A percentile compares a stretch with the other conserved stretches of the same genome.
Conservation (phyloP, 257 asterid genomes). For the Gentiana dahurica region DNA sequence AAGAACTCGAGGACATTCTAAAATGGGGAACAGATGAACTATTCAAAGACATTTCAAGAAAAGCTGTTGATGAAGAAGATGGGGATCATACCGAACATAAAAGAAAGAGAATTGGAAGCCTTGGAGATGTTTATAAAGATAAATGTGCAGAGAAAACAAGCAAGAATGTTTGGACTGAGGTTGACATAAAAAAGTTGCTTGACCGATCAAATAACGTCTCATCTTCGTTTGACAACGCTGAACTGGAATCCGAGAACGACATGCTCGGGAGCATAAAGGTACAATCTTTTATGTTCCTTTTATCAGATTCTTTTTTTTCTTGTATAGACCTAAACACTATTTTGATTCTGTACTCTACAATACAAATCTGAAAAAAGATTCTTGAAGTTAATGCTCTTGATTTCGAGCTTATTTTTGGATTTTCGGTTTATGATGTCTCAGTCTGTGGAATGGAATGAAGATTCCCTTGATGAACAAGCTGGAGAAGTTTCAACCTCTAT, state of each 20-base stretch:
- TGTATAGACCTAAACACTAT: no score
- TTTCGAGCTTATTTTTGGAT: no score
- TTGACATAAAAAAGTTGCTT: slow-evolving; percentile 73
- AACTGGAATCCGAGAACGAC: neutral
- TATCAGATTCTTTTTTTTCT: no score
- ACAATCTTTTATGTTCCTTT: neutral
- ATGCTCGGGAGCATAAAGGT: neutral
- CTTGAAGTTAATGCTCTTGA: no score
- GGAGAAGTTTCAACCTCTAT: slow-evolving; percentile 24
- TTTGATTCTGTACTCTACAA: no score
- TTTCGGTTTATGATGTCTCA: slow-evolving; percentile 12
- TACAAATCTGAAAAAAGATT: no score
- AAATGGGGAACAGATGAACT: slow-evolving; percentile 99
- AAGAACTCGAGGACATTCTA: slow-evolving; percentile 90
- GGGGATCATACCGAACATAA: slow-evolving; percentile 48
- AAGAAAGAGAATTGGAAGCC: slow-evolving; percentile 78
- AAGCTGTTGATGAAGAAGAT: slow-evolving; percentile 56
- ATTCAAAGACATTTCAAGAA: slow-evolving; percentile 58
- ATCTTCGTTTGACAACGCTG: neutral
- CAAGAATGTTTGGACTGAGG: slow-evolving; percentile 83
- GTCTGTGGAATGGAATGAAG: slow-evolving; percentile 91
- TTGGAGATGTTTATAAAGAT: slow-evolving; percentile 91
- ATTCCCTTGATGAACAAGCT: slow-evolving; percentile 61
- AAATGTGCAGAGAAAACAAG: slow-evolving; percentile 74
- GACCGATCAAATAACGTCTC: slow-evolving; percentile 48